These are phyloP conservation scores for Paulownia fortunei DNA, from an alignment of 257 asterid species.

Conservation along the genomic window DNA sequence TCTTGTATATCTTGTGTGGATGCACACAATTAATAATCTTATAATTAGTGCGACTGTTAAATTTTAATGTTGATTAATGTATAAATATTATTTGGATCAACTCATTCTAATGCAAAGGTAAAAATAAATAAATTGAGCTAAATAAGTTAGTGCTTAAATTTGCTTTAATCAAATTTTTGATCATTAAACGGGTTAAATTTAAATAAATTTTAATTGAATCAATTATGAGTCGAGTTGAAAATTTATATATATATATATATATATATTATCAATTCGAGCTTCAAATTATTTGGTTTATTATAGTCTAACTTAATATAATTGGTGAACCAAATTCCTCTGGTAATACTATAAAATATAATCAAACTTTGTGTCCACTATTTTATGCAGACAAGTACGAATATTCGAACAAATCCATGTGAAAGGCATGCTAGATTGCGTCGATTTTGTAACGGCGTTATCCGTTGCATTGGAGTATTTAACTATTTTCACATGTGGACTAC, in stretches of 20 bases:
- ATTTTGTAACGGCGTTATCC: slow-evolving; percentile 28
- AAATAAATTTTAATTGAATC: neutral
- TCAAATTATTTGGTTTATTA: no score
- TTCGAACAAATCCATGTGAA: slow-evolving; percentile 11
- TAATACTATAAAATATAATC: no score
- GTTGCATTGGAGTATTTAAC: neutral
- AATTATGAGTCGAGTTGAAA: neutral
- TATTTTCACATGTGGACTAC: neutral
- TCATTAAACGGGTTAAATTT: no score
- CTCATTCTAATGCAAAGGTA: neutral
- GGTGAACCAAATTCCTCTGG: no score
- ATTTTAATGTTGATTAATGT: no score
- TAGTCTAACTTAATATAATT: no score
- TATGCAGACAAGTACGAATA: neutral
- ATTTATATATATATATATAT: no score
- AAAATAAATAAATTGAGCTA: neutral
- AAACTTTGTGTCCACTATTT: neutral
- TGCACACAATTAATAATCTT: no score
- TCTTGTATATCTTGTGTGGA: no score
- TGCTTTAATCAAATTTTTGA: neutral
- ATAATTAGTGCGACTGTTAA: no score
- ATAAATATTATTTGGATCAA: neutral
- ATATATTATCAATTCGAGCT: no score
- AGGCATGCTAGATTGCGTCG: slow-evolving; percentile 9
- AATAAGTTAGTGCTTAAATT: neutral